Evolutionary conservation across 306 rosid species (phyloP).

Genomic region (Vicia villosa): DNA sequence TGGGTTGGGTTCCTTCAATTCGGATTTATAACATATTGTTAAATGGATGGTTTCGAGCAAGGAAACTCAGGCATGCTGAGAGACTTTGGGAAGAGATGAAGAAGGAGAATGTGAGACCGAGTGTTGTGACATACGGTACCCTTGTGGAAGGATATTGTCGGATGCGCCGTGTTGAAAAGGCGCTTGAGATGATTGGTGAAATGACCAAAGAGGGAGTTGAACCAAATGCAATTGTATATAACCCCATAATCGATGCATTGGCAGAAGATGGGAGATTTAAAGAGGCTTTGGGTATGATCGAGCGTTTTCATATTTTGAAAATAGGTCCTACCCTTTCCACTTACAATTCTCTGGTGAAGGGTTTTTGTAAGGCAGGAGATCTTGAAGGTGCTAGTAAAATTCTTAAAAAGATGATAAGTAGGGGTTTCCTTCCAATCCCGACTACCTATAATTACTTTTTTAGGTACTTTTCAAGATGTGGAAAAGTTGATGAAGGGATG

Average conservation of each 20-base stretch:
- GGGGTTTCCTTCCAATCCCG: conserved; percentile 69
- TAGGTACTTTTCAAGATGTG: conserved; percentile 70
- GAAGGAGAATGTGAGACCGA: conserved; percentile 65
- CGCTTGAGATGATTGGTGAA: conserved; percentile 69
- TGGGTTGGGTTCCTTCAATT: conserved; percentile 52
- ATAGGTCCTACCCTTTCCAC: conserved; percentile 83
- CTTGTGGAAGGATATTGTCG: conserved; percentile 90
- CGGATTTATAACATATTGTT: conserved; percentile 66
- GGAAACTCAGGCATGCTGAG: conserved; percentile 83
- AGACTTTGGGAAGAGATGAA: conserved; percentile 83
- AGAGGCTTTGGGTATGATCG: conserved; percentile 85
- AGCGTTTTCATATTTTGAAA: conserved; percentile 70
- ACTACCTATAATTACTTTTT: conserved; percentile 91
- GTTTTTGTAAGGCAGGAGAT: conserved; percentile 84
- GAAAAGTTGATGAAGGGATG: conserved; percentile 88
- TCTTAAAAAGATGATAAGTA: conserved; percentile 80
- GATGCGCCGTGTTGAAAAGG: conserved; percentile 70
- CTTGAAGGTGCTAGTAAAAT: conserved; percentile 79
- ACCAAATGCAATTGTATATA: conserved; percentile 79
- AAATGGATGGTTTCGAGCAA: conserved; percentile 82
- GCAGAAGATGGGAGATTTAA: conserved; percentile 81
- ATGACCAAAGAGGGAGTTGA: conserved; percentile 70
- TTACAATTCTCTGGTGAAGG: conserved; percentile 81
- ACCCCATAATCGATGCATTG: conserved; percentile 80
- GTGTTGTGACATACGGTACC: conserved; percentile 90